phyloP scores from a whole-genome alignment of 2,329 filamentous ascomycete genomes.

The Clonostachys rhizophaga region DNA sequence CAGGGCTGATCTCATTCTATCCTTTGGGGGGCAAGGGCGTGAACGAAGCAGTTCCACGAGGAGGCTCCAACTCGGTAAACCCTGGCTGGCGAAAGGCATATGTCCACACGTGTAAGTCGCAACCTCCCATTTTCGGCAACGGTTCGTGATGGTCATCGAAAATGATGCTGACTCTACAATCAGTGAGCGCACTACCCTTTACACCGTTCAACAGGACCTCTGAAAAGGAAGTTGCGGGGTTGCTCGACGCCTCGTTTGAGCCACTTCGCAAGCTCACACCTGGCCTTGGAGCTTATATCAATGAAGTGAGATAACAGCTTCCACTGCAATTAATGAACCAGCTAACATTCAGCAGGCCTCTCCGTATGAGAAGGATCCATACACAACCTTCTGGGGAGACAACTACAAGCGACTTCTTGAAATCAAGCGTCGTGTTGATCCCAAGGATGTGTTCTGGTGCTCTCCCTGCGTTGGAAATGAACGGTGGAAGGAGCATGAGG shows the following conservation, averaged over 20 bases:
- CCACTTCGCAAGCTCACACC: conserved; percentile 32
- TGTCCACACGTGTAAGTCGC: conserved; percentile 30
- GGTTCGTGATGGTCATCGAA: conserved; percentile 4
- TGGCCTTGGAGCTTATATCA: conserved; percentile 35
- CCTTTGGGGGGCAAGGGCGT: conserved; percentile 39
- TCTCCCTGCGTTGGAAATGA: conserved; percentile 41
- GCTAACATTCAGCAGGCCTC: conserved; percentile 18
- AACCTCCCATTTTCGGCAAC: conserved; percentile 17
- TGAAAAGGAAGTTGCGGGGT: conserved; percentile 12
- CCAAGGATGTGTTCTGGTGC: conserved; percentile 42
- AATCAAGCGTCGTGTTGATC: conserved; percentile 42
- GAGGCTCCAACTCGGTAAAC: conserved; percentile 39
- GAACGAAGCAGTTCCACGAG: conserved; percentile 32
- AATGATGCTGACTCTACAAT: not conserved
- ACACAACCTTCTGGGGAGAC: conserved; percentile 33
- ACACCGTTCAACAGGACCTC: conserved; percentile 14
- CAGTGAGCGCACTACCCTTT: not conserved
- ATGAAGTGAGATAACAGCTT: conserved; percentile 27
- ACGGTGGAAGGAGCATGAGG: conserved; percentile 20
- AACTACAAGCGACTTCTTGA: conserved; percentile 37
- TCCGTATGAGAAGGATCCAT: conserved; percentile 27
- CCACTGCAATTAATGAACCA: rapidly evolving
- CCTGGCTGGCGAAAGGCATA: conserved; percentile 45
- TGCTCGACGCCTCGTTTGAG: conserved; percentile 18
- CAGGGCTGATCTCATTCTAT: conserved; percentile 21